Evolutionary conservation across 2,329 filamentous ascomycete genomes (phyloP).

Genomic region (Scedosporium dehoogii): DNA sequence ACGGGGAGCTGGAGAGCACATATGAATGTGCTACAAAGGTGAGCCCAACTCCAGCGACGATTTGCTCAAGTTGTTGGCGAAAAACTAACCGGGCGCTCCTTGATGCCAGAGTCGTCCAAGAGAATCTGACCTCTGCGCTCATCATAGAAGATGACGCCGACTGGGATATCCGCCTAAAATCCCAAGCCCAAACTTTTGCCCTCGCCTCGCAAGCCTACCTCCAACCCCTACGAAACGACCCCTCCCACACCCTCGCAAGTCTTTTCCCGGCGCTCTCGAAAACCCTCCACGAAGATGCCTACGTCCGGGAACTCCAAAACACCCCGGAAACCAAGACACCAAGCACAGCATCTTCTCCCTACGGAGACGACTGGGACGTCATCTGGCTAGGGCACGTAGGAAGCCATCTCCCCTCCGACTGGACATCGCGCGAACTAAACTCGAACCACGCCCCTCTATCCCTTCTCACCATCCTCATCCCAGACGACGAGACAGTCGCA

Average conservation of each 20-base stretch:
- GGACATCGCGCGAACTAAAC: constrained; percentile 5
- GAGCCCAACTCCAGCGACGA: constrained; percentile 7
- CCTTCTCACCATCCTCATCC: constrained; percentile 9
- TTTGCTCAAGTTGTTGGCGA: not conserved
- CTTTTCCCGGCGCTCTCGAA: constrained; percentile 5
- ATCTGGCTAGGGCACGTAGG: constrained; percentile 42
- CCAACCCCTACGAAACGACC: constrained; percentile 16
- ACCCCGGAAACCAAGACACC: not conserved
- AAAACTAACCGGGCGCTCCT: not conserved
- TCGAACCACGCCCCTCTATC: not conserved
- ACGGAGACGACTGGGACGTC: constrained; percentile 42
- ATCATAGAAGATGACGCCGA: constrained; percentile 49
- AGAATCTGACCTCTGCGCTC: constrained; percentile 34
- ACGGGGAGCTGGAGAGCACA: constrained; percentile 26
- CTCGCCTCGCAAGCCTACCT: constrained; percentile 23
- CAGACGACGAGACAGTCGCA: constrained; percentile 27
- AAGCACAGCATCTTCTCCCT: constrained; percentile 23
- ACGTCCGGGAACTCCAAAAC: constrained; percentile 5
- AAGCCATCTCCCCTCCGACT: constrained; percentile 19
- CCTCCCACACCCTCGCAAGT: constrained; percentile 15
- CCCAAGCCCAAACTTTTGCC: constrained; percentile 33
- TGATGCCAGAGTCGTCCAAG: constrained; percentile 27
- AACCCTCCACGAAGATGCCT: not conserved
- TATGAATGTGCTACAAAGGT: constrained; percentile 26
- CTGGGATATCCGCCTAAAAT: constrained; percentile 42